Evolutionary conservation across 2,329 filamentous ascomycete species (phyloP), one percentile per base, ranked within the genome.

Genomic region (Chaetomiaceae sp.): DNA sequence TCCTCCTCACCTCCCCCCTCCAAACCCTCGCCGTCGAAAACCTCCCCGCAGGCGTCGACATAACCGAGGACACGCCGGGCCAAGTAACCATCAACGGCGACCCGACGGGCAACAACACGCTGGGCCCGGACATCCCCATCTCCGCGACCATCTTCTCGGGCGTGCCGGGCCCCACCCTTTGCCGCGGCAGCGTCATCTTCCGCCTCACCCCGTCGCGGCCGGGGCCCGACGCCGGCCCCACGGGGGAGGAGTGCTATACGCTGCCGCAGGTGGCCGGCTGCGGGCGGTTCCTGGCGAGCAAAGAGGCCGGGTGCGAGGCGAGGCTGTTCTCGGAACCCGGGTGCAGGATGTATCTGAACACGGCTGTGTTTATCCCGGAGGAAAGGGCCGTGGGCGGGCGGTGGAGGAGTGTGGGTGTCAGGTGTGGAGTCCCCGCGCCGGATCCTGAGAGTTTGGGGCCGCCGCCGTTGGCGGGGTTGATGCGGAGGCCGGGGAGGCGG

Each of bases 71-170:
- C 48, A 61, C 43, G 16, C 36, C 53, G 0, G 64, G 61, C 23
- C 62, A 68, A 53, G 65, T 67, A 20, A 61, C 64, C 50, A 73
- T 80, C 44, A 76, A 78, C 61, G 75, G 71, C 30, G 61, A 56
- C 27, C 57, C 58, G 1, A 53, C 57, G 5, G 30, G 74, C 46
- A 72, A 71, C 42, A 71, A 72, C 43, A 72, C 71, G 8, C 36
- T 53, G 9, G 70, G 73, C 9, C 71, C 69, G 1, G 65, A 71
- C 21, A 67, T 81, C 18, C 71, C 73, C 27, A 78, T 79, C 59
- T 73, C 71, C 0, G 69, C 78, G 30, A 73, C 73, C 2, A 71
- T 81, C 46, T 72, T 67, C 61, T 66, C 65, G 27, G 64, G 66
- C 13, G 56, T 66, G 13, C 69, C 67, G 9, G 69, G 70, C 66